Percentiles rank a stretch among this genome's conserved stretches.
phyloP scores from a whole-genome alignment of 495 filamentous ascomycete genomes.

The Parathielavia appendiculata region DNA sequence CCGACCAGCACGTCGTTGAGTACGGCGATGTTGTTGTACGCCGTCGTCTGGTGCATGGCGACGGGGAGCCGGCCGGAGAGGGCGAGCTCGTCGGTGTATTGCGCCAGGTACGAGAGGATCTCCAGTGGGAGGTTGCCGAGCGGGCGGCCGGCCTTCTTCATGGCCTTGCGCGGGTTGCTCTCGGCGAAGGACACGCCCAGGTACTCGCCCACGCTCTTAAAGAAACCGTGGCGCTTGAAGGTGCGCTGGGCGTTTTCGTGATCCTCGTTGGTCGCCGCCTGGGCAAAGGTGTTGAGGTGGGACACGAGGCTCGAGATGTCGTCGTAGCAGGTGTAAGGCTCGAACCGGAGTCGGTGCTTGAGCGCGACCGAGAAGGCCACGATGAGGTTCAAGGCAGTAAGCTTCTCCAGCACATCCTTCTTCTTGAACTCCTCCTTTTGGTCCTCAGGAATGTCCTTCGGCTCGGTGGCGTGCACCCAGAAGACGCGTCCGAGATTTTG shows the following conservation, averaged over 20 bases:
- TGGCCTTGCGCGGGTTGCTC: conserved; percentile 65
- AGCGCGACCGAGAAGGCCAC: conserved; percentile 70
- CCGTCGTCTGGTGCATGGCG: conserved; percentile 46
- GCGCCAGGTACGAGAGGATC: conserved; percentile 65
- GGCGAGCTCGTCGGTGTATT: conserved; percentile 55
- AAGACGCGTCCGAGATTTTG: conserved; percentile 72
- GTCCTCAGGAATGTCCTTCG: conserved; percentile 43
- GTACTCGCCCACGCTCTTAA: conserved; percentile 62
- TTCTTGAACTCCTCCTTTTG: conserved; percentile 44
- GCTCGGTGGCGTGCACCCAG: conserved; percentile 69
- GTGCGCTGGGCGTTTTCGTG: conserved; percentile 35
- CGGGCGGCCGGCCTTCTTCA: conserved; percentile 58
- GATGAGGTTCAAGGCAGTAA: conserved; percentile 76
- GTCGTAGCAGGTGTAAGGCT: conserved; percentile 73
- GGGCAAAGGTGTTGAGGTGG: conserved; percentile 66
- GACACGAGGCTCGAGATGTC: conserved; percentile 55
- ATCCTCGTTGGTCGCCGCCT: conserved; percentile 54
- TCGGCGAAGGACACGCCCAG: conserved; percentile 65
- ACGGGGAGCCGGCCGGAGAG: conserved; percentile 52
- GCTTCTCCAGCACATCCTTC: conserved; percentile 66
- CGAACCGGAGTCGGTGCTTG: conserved; percentile 85
- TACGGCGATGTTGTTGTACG: conserved; percentile 48
- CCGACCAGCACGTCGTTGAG: conserved; percentile 71
- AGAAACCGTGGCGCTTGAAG: conserved; percentile 42
- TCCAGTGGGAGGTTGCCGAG: conserved; percentile 75